A percentile compares a stretch with the other conserved stretches of the same genome.
These are phyloP conservation scores for Podospora pseudopauciseta DNA, from an alignment of 495 filamentous ascomycete genomes.

Conservation along the genomic window DNA sequence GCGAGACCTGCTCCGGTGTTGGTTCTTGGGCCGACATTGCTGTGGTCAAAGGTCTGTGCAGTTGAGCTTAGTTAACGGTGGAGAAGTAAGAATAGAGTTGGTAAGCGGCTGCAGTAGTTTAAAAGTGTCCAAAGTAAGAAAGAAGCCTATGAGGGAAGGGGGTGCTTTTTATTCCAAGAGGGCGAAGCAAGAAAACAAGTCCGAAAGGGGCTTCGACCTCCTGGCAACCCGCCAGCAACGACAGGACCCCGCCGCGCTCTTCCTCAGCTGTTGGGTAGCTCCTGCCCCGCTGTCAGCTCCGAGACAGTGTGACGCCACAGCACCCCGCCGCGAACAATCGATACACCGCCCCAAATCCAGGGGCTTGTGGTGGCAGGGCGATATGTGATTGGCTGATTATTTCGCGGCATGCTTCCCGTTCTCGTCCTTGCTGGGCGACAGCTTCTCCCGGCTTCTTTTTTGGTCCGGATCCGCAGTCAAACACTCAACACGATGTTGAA, in stretches of 20 bases:
- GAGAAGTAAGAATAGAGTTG: not conserved
- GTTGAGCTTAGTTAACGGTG: not conserved
- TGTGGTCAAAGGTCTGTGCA: not conserved
- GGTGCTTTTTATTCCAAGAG: not conserved
- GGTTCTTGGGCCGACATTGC: constrained; percentile 53
- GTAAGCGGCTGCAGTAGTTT: not conserved
- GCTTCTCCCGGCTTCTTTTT: constrained; percentile 3
- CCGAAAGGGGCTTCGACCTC: constrained; percentile 1
- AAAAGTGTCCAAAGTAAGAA: not conserved
- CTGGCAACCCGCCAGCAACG: not conserved
- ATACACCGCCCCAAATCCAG: not conserved
- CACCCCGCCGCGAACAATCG: not conserved
- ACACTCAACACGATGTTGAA: not conserved
- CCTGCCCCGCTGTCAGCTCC: constrained; percentile 1
- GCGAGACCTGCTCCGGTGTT: constrained; percentile 64
- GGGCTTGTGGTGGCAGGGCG: not conserved
- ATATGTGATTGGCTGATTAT: not conserved
- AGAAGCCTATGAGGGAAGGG: not conserved
- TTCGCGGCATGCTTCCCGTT: not conserved
- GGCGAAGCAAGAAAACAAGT: constrained; percentile 7
- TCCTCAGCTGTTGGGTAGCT: constrained; percentile 1
- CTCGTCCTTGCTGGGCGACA: not conserved
- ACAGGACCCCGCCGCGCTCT: not conserved
- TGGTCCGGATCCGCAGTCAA: not conserved
- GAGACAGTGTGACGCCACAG: not conserved